Base-by-base conservation (phyloP, 768 basidiomycete genomes). In the Leccinellum albellum region DNA sequence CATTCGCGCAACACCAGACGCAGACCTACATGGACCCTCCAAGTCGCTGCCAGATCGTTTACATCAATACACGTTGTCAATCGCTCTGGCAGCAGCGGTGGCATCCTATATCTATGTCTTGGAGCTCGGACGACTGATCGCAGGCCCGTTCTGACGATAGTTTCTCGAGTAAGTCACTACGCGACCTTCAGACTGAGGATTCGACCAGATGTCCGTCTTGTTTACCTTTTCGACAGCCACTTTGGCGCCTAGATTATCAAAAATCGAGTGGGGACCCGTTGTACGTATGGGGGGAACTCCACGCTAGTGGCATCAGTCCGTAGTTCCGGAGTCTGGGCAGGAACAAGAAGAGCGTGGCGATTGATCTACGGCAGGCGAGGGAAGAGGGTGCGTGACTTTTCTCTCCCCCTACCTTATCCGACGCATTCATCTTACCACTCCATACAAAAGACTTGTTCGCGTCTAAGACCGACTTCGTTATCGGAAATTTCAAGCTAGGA, bases 401-500 rank as follows among this genome's bases (percentile, higher is more conserved):
- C n/a, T n/a, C n/a, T n/a, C n/a, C n/a, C n/a, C n/a, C n/a, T n/a
- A 32, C 10, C 7, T 12, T 37, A 15, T 29, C 17, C 29, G 14
- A 17, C 26, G 10, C 6, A 28, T 50, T 23, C 49, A 6, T 53
- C 48, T 51, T 48, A 37, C 35, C 35, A 10, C 8, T 37, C 7
- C 31, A 5, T 32, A 32, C 17, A 37, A 61, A 33, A 89, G 86
- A 23, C 75, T 88, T 3, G 85, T 88, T 88, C 17, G 86, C 87
- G 9, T 67, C 80, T 37, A 81, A 80, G 63, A 85, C 82, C 40
- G 86, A 88, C 57, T 86, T 89, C 14, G 64, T 88, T 4, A 55
- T 89, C 29, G 86, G 88, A 68, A 88, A 88, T 65, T 88, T 88
- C 73, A 87, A 86, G 61, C 86, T 86, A 13, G 87, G 87, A 53